Percentiles rank a stretch among this genome's conserved stretches.
phyloP scores from a whole-genome alignment of 129 eudicot species.

The Flaveria robusta region DNA sequence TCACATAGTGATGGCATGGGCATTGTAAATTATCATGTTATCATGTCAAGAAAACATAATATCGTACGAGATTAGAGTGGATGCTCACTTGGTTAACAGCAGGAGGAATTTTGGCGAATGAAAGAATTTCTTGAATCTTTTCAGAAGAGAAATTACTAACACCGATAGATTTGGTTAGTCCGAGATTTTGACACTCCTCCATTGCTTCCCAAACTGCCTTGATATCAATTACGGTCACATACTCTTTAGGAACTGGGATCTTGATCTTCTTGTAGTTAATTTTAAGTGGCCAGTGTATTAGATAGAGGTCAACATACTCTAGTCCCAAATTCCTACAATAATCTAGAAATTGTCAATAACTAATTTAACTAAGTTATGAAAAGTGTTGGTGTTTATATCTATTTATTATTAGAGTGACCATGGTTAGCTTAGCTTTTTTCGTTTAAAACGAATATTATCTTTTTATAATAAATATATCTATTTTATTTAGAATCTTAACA shows the following conservation, averaged over 20 bases:
- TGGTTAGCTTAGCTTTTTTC: too few relatives aligned
- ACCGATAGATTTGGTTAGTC: slow-evolving; percentile 63
- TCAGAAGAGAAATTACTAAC: slow-evolving; percentile 58
- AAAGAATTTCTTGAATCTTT: slow-evolving; percentile 40
- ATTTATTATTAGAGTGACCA: too few relatives aligned
- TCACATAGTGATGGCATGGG: too few relatives aligned
- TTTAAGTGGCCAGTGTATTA: slow-evolving; percentile 58
- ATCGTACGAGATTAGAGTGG: not conserved
- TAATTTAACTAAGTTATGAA: not conserved
- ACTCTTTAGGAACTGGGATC: slow-evolving; percentile 42
- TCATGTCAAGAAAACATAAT: not conserved
- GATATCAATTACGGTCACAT: slow-evolving; percentile 40
- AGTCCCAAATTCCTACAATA: slow-evolving; percentile 50
- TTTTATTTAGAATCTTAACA: too few relatives aligned
- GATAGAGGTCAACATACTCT: slow-evolving; percentile 58
- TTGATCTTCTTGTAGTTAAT: slow-evolving; percentile 23
- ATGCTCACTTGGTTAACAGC: slow-evolving; percentile 57
- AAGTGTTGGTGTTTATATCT: not conserved
- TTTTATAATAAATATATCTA: too few relatives aligned
- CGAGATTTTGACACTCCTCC: slow-evolving; percentile 65
- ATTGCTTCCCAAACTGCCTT: slow-evolving; percentile 63
- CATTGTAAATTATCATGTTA: too few relatives aligned
- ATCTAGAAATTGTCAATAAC: too few relatives aligned
- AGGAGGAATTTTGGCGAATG: slow-evolving; percentile 58
- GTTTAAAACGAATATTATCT: too few relatives aligned